These are phyloP conservation scores for Intubia oerlemansii DNA, from an alignment of 2,329 filamentous ascomycete genomes.

Conservation along the genomic window DNA sequence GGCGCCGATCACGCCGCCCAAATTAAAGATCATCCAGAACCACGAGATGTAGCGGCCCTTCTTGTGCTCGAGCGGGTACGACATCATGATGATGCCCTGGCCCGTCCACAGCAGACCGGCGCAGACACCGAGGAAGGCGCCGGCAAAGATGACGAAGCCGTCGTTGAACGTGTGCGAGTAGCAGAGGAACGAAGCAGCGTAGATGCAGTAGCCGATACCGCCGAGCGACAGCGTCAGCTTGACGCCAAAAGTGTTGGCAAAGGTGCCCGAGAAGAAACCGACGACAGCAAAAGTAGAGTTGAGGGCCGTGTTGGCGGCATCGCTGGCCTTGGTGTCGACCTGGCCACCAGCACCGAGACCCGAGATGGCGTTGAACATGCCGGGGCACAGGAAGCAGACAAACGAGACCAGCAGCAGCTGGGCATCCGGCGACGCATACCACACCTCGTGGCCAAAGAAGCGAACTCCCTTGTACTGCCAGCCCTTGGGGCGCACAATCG, in stretches of 20 bases:
- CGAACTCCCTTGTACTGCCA: slow-evolving; percentile 49
- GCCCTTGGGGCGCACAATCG: slow-evolving; percentile 19
- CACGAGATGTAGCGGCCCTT: slow-evolving; percentile 80
- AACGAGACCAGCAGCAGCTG: slow-evolving; percentile 53
- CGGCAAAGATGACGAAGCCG: slow-evolving; percentile 57
- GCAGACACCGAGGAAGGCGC: slow-evolving; percentile 55
- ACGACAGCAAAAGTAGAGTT: slow-evolving; percentile 32
- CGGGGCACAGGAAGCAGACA: slow-evolving; percentile 32
- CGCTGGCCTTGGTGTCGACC: slow-evolving; percentile 8
- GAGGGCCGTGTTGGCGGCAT: slow-evolving; percentile 20
- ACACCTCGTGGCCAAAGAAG: slow-evolving; percentile 32
- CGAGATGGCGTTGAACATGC: slow-evolving; percentile 12
- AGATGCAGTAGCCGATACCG: slow-evolving; percentile 57
- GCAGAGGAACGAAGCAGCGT: slow-evolving; percentile 47
- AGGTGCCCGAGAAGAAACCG: slow-evolving; percentile 52
- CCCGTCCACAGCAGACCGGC: slow-evolving; percentile 67
- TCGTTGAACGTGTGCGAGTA: slow-evolving; percentile 47
- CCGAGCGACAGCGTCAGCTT: slow-evolving; percentile 47
- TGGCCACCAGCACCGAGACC: slow-evolving; percentile 11
- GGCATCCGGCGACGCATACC: slow-evolving; percentile 52
- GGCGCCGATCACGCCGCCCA: slow-evolving; percentile 72
- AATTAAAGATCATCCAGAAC: slow-evolving; percentile 93
- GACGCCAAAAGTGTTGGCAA: slow-evolving; percentile 58
- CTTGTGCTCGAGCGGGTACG: slow-evolving; percentile 58
- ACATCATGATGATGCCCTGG: slow-evolving; percentile 76